phyloP scores from a whole-genome alignment of 2,329 filamentous ascomycete species.

The Penicillium sp. region DNA sequence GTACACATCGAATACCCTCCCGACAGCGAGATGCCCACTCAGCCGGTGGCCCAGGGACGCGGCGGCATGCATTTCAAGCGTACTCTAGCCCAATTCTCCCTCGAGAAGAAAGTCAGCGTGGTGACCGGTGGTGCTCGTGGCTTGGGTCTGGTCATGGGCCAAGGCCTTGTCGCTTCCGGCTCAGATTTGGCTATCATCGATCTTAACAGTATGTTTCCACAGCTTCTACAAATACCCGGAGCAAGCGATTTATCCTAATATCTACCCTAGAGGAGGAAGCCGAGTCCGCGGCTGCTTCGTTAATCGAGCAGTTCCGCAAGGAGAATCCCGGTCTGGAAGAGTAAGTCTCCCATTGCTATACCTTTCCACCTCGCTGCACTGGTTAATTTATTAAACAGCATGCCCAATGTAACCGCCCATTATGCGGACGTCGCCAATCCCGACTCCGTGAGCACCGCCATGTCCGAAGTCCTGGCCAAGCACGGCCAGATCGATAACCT shows the following conservation, averaged over 20 bases:
- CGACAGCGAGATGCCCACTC: constrained; percentile 69
- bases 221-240: neutral
- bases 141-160: constrained; percentile 86
- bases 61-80: constrained; percentile 81
- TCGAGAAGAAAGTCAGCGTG: constrained; percentile 77
- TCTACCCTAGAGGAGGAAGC: constrained; percentile 70
- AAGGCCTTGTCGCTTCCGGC: constrained; percentile 84
- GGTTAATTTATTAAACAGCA: constrained; percentile 40
- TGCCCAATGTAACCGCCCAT: constrained; percentile 84
- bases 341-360: constrained; percentile 44
- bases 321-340: constrained; percentile 74
- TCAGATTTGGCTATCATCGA: constrained; percentile 90
- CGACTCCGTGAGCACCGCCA: constrained; percentile 70
- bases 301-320: constrained; percentile 72
- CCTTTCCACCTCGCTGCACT: neutral
- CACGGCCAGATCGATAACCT: constrained; percentile 87
- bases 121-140: constrained; percentile 90
- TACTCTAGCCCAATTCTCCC: constrained; percentile 79
- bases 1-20: constrained; percentile 77
- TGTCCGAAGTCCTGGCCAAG: constrained; percentile 65
- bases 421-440: constrained; percentile 82
- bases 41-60: constrained; percentile 68
- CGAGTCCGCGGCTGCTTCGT: constrained; percentile 67
- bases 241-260: neutral
- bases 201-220: constrained; percentile 70